Conservation (phyloP, 768 basidiomycete species). For the Tricholoma hemisulphureum region DNA sequence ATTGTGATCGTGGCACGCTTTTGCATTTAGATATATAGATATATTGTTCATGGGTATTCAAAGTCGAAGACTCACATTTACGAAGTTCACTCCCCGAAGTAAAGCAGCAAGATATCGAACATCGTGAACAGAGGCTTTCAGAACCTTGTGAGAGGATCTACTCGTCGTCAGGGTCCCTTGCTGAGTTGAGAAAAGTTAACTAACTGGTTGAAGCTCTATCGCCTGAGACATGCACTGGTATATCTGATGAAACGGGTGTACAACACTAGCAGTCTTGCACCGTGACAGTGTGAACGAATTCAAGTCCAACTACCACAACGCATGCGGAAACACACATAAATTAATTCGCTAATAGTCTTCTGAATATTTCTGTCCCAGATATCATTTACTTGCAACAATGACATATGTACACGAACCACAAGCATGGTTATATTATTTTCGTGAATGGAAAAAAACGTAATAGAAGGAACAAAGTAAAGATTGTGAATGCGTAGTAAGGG, state of each 20-base stretch:
- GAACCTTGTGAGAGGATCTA: slow-evolving; percentile 38
- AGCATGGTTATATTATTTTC: no score
- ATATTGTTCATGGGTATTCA: neutral
- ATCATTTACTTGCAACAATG: no score
- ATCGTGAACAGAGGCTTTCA: slow-evolving; percentile 74
- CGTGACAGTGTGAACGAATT: no score
- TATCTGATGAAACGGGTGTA: neutral
- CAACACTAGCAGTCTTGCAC: no score
- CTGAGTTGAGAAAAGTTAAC: neutral
- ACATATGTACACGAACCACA: no score
- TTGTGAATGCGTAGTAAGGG: no score
- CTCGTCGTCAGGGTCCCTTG: neutral
- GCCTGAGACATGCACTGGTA: slow-evolving; percentile 3
- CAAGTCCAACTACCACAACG: no score
- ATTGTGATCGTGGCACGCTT: slow-evolving; percentile 77
- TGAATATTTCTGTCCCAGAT: no score
- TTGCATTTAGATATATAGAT: slow-evolving; percentile 4
- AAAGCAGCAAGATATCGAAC: slow-evolving; percentile 78
- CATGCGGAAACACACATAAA: no score
- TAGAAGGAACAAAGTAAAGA: no score
- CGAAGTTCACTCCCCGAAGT: slow-evolving; percentile 79
- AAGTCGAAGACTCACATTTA: slow-evolving; percentile 53
- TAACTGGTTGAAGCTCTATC: slow-evolving; percentile 7
- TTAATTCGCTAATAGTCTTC: no score
- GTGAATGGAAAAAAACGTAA: no score